phyloP scores from a whole-genome alignment of 495 filamentous ascomycete species.

The Cercophora newfieldiana region DNA sequence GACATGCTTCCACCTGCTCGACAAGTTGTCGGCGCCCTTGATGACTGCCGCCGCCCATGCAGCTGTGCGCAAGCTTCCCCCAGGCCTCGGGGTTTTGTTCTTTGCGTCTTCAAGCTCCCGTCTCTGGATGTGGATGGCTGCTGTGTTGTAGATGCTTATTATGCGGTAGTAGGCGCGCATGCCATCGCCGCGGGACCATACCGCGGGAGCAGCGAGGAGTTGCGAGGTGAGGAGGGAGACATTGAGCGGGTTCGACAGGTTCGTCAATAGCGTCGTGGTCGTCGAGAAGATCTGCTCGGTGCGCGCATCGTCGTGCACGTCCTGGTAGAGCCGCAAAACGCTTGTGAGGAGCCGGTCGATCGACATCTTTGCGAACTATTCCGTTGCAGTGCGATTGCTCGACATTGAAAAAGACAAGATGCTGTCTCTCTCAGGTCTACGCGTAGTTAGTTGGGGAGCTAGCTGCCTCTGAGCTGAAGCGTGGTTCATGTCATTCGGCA shows the following conservation, averaged over 20 bases:
- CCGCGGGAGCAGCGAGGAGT: slow-evolving; percentile 77
- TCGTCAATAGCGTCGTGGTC: slow-evolving; percentile 76
- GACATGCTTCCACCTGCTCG: slow-evolving; percentile 85
- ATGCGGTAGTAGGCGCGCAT: slow-evolving; percentile 72
- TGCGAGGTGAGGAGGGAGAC: slow-evolving; percentile 88
- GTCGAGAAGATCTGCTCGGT: slow-evolving; percentile 68
- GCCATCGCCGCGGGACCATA: slow-evolving; percentile 70
- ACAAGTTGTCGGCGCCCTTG: slow-evolving; percentile 79
- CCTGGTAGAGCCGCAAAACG: slow-evolving; percentile 52
- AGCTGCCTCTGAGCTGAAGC: background rate
- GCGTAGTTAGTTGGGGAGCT: background rate
- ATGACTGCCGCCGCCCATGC: slow-evolving; percentile 84
- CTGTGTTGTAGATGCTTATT: slow-evolving; percentile 85
- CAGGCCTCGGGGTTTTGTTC: slow-evolving; percentile 40
- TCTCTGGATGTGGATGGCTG: slow-evolving; percentile 64
- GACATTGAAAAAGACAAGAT: background rate
- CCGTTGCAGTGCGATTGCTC: background rate
- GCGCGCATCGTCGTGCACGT: slow-evolving; percentile 47
- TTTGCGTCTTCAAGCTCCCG: slow-evolving; percentile 56
- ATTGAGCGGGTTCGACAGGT: slow-evolving; percentile 87
- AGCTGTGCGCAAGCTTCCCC: slow-evolving; percentile 58
- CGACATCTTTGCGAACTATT: slow-evolving; percentile 36
- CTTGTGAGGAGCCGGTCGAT: slow-evolving; percentile 52
- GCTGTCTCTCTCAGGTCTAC: background rate
- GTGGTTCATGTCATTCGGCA: background rate